phyloP scores from a whole-genome alignment of 1,284 basidiomycete genomes.

The Phellopilus nigrolimitatus region DNA sequence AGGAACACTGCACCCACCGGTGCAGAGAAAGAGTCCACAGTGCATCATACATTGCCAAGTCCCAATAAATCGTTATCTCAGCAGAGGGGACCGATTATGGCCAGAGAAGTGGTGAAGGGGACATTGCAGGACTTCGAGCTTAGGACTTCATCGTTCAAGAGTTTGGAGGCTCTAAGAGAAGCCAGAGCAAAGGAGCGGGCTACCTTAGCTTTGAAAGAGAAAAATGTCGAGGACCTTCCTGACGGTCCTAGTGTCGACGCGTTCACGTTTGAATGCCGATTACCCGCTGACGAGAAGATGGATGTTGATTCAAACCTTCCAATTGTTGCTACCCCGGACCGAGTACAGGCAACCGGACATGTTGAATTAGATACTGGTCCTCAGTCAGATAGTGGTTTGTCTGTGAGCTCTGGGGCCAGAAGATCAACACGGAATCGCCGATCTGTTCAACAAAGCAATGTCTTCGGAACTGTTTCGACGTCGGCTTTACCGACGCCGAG shows the following conservation, averaged over 20 bases:
- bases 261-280: conserved; percentile 15
- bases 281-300: conserved; percentile 5
- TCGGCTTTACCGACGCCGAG: not conserved
- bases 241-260: conserved; percentile 4
- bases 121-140: conserved; percentile 16
- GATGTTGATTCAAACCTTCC: conserved; percentile 8
- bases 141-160: conserved; percentile 2
- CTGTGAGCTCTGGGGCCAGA: conserved; percentile 1
- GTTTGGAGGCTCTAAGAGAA: conserved; percentile 9
- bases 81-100: conserved; percentile 25
- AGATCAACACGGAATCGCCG: conserved; percentile 46
- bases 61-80: conserved; percentile 23
- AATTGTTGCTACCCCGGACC: not conserved
- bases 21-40: conserved; percentile 3
- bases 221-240: conserved; percentile 1
- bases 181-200: conserved; percentile 2
- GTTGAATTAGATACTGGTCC: not conserved
- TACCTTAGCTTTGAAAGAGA: not conserved
- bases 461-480: conserved; percentile 33
- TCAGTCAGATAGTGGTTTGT: not conserved
- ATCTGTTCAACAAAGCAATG: conserved; percentile 35
- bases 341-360: not conserved
- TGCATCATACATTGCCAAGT: conserved; percentile 16
- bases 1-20: conserved; percentile 21
- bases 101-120: conserved; percentile 30